Conservation (phyloP, 2,329 filamentous ascomycete species). For the Myriosclerotinia scirpicola region DNA sequence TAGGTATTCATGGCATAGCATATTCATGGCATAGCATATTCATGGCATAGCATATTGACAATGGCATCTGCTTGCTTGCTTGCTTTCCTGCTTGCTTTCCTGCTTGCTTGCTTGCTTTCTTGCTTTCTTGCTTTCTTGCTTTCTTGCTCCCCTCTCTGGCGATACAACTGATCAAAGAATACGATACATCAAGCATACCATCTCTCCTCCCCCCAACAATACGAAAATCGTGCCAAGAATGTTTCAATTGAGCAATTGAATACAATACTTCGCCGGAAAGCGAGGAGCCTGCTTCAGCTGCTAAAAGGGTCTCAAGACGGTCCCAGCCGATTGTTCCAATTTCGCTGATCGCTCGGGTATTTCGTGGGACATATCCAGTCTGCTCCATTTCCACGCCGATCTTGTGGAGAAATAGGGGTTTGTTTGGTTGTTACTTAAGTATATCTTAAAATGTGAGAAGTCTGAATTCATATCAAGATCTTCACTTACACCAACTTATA, state of each 20-base stretch:
- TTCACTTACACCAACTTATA: neutral
- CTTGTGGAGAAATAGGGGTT: neutral
- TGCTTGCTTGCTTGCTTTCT: neutral
- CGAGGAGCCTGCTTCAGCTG: neutral
- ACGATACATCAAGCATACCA: neutral
- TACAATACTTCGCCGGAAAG: too few species aligned
- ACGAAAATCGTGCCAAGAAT: neutral
- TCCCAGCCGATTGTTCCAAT: neutral
- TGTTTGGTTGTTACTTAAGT: too few species aligned
- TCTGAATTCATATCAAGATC: constrained; percentile 1
- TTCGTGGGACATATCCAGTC: neutral
- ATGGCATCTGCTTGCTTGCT: too few species aligned
- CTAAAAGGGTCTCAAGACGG: neutral
- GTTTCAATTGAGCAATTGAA: neutral
- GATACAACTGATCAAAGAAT: neutral
- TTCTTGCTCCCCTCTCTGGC: neutral
- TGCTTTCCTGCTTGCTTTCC: neutral
- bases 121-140: too few species aligned
- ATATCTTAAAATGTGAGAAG: neutral
- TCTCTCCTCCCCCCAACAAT: neutral
- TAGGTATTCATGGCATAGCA: too few species aligned
- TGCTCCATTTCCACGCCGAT: neutral
- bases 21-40: too few species aligned
- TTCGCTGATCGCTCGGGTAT: neutral
- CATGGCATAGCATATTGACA: too few species aligned